These are phyloP conservation scores for Fusarium multiceps DNA, from an alignment of 2,329 filamentous ascomycete genomes.

Conservation along the genomic window DNA sequence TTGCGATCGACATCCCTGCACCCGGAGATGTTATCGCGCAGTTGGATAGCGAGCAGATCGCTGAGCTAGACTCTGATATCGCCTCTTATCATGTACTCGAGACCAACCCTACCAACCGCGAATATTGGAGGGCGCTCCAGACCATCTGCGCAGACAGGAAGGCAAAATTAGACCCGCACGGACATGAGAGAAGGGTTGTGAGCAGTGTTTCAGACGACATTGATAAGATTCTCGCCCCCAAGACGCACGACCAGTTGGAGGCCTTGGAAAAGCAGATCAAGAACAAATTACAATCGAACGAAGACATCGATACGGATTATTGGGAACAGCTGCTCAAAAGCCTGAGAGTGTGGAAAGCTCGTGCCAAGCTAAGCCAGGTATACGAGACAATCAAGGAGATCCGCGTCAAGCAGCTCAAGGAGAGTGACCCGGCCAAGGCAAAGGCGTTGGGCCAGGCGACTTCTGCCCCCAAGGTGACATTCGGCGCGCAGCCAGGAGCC, in stretches of 20 bases:
- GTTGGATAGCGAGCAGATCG: slow-evolving; percentile 73
- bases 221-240: slow-evolving; percentile 85
- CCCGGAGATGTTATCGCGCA: slow-evolving; percentile 84
- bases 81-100: slow-evolving; percentile 83
- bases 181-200: slow-evolving; percentile 77
- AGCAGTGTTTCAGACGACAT: slow-evolving; percentile 88
- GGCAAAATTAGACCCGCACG: slow-evolving; percentile 71
- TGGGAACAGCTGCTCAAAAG: slow-evolving; percentile 93
- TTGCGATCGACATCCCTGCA: slow-evolving; percentile 78
- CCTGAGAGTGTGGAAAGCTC: slow-evolving; percentile 90
- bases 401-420: slow-evolving; percentile 73
- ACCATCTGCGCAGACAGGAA: slow-evolving; percentile 82
- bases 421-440: slow-evolving; percentile 76
- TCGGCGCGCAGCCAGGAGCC: slow-evolving; percentile 3
- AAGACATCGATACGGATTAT: slow-evolving; percentile 95
- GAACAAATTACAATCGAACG: slow-evolving; percentile 85
- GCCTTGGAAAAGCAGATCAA: slow-evolving; percentile 87
- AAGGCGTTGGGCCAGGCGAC: slow-evolving; percentile 33
- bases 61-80: slow-evolving; percentile 85
- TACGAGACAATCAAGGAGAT: slow-evolving; percentile 79
- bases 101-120: slow-evolving; percentile 78
- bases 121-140: slow-evolving; percentile 94
- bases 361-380: slow-evolving; percentile 82
- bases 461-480: slow-evolving; percentile 7
- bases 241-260: slow-evolving; percentile 87